phyloP scores from a whole-genome alignment of 108 stramenopile genomes.

The Chaetoceros tenuissimus region DNA sequence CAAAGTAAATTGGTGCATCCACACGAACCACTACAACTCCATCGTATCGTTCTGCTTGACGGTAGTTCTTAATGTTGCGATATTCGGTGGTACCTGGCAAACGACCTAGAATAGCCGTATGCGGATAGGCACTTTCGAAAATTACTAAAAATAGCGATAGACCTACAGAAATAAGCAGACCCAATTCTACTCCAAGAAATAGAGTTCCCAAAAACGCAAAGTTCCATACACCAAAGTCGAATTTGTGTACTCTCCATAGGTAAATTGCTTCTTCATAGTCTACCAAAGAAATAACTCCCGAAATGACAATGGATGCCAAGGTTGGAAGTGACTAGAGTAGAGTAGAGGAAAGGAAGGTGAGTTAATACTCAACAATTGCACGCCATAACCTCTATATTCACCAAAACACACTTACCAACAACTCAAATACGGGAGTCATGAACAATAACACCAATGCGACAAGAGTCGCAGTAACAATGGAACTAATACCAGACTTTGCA shows the following conservation, averaged over 20 bases:
- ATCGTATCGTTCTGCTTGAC: conserved; percentile 33
- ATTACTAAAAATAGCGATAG: conserved; percentile 50
- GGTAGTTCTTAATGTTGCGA: conserved; percentile 53
- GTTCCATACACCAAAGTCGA: conserved; percentile 57
- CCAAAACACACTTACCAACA: conserved; percentile 26
- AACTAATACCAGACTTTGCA: conserved; percentile 51
- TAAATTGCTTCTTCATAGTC: conserved; percentile 50
- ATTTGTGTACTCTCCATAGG: conserved; percentile 52
- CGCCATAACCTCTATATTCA: not conserved
- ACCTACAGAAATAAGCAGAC: conserved; percentile 48
- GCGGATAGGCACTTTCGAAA: conserved; percentile 49
- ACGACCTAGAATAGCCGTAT: conserved; percentile 51
- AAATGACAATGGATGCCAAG: conserved; percentile 62
- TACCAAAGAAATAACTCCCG: conserved; percentile 49
- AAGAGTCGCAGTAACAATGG: conserved; percentile 51
- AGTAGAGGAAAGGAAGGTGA: not conserved
- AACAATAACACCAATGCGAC: conserved; percentile 55
- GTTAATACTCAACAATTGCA: not conserved
- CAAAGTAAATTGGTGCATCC: conserved; percentile 61
- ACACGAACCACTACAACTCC: conserved; percentile 50
- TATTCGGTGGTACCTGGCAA: conserved; percentile 49
- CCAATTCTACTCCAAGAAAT: conserved; percentile 61
- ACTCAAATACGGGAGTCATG: conserved; percentile 72
- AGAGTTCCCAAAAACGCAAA: conserved; percentile 44
- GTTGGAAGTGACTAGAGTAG: conserved; percentile 30